Conservation (phyloP, 345 rosid genomes). For the Rubroshorea leprosula region DNA sequence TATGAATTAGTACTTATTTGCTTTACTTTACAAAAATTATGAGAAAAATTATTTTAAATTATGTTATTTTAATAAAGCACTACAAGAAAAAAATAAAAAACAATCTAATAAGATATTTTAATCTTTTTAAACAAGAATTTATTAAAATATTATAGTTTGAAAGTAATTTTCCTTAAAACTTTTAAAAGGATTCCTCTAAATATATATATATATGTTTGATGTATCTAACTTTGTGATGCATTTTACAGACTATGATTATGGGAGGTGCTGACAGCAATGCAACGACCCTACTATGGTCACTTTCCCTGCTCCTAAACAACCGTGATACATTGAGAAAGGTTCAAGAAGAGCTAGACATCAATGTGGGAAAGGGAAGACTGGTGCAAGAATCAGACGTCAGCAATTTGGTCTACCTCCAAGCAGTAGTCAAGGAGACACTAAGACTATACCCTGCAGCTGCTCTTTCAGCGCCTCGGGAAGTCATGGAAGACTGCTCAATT, state of each 20-base stretch:
- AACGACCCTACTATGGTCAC: conserved; percentile 28
- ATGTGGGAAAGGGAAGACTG: conserved; percentile 22
- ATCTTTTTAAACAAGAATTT: too few relatives aligned
- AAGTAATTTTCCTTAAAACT: too few relatives aligned
- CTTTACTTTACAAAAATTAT: too few relatives aligned
- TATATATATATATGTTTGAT: not conserved
- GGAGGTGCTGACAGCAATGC: conserved; percentile 32
- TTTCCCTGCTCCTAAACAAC: conserved; percentile 34
- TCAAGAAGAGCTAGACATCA: conserved; percentile 28
- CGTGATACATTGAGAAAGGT: conserved; percentile 18
- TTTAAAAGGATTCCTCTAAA: too few relatives aligned
- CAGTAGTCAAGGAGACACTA: conserved; percentile 16
- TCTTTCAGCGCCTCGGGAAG: conserved; percentile 3
- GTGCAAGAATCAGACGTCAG: conserved; percentile 27
- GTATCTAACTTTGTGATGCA: not conserved
- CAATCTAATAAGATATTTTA: too few relatives aligned
- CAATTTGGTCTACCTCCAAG: conserved; percentile 25
- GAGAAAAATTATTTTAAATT: too few relatives aligned
- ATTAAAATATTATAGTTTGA: too few relatives aligned
- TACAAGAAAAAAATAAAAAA: too few relatives aligned
- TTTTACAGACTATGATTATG: conserved; percentile 22
- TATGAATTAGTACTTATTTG: too few relatives aligned
- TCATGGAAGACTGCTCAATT: conserved; percentile 27
- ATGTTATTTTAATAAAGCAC: too few relatives aligned
- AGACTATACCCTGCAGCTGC: conserved; percentile 25